Conservation (phyloP, 2,329 filamentous ascomycete genomes). For the Penicillium sp. region DNA sequence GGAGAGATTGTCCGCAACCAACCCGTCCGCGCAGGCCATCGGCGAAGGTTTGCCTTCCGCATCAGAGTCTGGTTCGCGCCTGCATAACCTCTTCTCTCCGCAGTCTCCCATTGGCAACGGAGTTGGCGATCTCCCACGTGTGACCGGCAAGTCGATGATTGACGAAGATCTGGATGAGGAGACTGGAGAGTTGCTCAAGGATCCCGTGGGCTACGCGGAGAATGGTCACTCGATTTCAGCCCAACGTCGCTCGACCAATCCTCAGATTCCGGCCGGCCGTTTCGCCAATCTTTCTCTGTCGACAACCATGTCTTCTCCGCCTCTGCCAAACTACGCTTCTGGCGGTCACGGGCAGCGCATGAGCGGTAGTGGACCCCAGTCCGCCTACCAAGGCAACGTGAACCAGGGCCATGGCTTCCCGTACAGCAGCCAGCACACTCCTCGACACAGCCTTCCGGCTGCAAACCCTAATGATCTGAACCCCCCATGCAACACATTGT, state of each 20-base stretch:
- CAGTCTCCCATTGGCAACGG: conserved; percentile 59
- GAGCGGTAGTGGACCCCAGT: conserved; percentile 51
- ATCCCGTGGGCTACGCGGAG: conserved; percentile 67
- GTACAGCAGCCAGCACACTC: conserved; percentile 56
- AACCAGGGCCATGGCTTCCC: conserved; percentile 55
- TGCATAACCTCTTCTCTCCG: conserved; percentile 60
- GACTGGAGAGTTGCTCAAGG: conserved; percentile 60
- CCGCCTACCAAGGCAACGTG: conserved; percentile 60
- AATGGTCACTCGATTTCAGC: conserved; percentile 55
- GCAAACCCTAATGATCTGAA: conserved; percentile 95
- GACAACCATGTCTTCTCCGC: conserved; percentile 60
- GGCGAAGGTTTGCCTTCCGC: conserved; percentile 53
- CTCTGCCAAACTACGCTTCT: conserved; percentile 54
- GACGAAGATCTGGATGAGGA: conserved; percentile 64
- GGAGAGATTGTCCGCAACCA: conserved; percentile 55
- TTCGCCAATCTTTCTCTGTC: conserved; percentile 71
- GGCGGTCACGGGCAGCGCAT: conserved; percentile 47
- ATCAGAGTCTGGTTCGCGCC: conserved; percentile 48
- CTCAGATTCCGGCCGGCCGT: conserved; percentile 66
- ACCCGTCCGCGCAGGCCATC: conserved; percentile 44
- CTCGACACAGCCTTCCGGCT: conserved; percentile 71
- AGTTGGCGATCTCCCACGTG: conserved; percentile 50
- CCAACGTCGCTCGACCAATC: conserved; percentile 67
- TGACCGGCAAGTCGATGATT: conserved; percentile 63
- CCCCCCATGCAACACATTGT: conserved; percentile 94